Conservation (phyloP, 345 rosid genomes). For the Noccaea bulbosa region DNA sequence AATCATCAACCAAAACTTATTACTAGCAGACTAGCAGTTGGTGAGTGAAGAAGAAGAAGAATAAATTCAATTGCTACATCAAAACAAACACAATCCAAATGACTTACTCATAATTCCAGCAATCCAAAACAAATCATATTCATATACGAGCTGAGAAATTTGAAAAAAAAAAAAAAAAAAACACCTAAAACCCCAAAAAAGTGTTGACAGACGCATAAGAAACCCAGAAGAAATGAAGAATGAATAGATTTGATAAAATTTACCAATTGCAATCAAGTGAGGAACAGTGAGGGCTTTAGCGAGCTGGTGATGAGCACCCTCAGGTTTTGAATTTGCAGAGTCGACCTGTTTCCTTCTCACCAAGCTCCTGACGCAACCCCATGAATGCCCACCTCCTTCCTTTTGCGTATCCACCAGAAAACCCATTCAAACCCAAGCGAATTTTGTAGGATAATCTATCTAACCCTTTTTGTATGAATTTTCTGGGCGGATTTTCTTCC, state of each 20-base stretch:
- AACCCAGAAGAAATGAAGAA: background rate
- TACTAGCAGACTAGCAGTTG: background rate
- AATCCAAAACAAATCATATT: no score
- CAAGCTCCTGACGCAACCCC: slow-evolving; percentile 59
- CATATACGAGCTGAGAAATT: no score
- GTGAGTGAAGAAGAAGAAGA: background rate
- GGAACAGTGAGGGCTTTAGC: slow-evolving; percentile 74
- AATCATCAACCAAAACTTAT: background rate
- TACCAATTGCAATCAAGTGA: slow-evolving; percentile 87
- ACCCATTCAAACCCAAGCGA: slow-evolving; percentile 47
- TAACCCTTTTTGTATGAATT: no score
- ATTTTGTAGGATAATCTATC: no score
- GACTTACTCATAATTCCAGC: no score
- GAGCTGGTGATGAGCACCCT: slow-evolving; percentile 49
- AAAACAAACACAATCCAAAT: background rate
- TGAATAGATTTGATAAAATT: background rate
- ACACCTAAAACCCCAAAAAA: no score
- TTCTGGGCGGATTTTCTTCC: no score
- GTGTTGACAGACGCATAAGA: background rate
- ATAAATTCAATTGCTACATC: background rate
- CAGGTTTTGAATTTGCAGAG: slow-evolving; percentile 50
- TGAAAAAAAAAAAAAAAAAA: no score
- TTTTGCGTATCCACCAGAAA: slow-evolving; percentile 53
- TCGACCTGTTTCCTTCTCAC: slow-evolving; percentile 86
- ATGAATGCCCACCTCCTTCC: slow-evolving; percentile 51